Conservation (phyloP, 768 basidiomycete species). For the Strobilomyces dryophilus region DNA sequence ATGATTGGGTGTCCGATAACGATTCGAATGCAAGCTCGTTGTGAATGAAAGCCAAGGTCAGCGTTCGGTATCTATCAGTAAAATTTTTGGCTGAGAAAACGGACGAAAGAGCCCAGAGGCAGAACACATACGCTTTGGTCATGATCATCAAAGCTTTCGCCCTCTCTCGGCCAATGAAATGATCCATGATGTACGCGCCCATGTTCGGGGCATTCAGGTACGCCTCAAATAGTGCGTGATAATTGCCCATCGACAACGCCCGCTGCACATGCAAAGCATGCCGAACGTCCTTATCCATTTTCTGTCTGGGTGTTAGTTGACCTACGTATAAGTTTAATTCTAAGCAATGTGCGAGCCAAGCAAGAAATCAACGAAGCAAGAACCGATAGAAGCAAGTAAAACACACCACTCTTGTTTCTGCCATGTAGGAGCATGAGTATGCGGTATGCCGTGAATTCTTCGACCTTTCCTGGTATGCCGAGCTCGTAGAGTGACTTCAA, state of each 20-base stretch:
- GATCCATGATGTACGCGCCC: constrained; percentile 99
- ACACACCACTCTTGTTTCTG: constrained; percentile 86
- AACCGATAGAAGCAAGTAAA: not conserved
- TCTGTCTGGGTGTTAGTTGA: constrained; percentile 93
- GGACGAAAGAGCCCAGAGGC: not conserved
- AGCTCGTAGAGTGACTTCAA: constrained; percentile 89
- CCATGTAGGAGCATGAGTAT: constrained; percentile 95
- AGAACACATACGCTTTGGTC: constrained; percentile 77
- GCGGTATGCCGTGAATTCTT: constrained; percentile 96
- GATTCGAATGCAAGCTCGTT: constrained; percentile 83
- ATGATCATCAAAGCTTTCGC: constrained; percentile 84
- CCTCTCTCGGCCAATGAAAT: constrained; percentile 91
- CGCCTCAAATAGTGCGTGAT: constrained; percentile 84
- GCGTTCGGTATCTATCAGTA: constrained; percentile 66
- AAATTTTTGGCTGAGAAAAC: not conserved
- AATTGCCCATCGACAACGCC: constrained; percentile 89
- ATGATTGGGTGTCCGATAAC: constrained; percentile 56
- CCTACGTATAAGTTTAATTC: constrained; percentile 96
- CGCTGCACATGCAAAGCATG: constrained; percentile 91
- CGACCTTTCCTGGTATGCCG: constrained; percentile 86
- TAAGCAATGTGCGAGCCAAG: constrained; percentile 28
- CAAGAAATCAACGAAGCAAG: constrained; percentile 2
- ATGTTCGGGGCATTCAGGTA: constrained; percentile 88
- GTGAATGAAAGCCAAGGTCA: constrained; percentile 74
- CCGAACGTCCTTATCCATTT: constrained; percentile 69